Evolutionary conservation across 2,329 filamentous ascomycete genomes (phyloP), one percentile per base, ranked within the genome.

Genomic region (Epicoccum sorghinum): DNA sequence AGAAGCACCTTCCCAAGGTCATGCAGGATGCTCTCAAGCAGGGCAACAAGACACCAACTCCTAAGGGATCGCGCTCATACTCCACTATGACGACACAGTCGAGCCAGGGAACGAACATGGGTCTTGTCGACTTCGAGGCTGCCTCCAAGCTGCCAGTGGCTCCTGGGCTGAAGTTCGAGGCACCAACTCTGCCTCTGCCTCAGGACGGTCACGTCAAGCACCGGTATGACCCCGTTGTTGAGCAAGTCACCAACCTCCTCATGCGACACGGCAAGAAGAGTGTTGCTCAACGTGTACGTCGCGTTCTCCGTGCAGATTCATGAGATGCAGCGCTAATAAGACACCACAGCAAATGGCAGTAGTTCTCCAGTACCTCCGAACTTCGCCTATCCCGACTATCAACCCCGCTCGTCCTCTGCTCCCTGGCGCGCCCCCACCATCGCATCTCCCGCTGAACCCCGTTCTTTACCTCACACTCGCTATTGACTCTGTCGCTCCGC

Each of bases 211-310:
- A 90, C 76, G 78, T 93, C 66, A 89, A 92, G 75, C 82, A 90
- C 71, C 86, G 95, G 68, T 96, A 98, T 72, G 89, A 97, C 71
- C 86, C 90, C 1, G 82, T 97, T 7, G 81, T 98, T 42, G 81
- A 89, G 61, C 95, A 97, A 79, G 82, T 98, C 66, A 96, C 92
- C 14, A 93, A 92, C 72, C 81, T 96, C 64, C 77, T 99, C 60
- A 99, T 98, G 93, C 82, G 82, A 66, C 85, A 98, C 76, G 95
- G 95, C 65, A 96, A 97, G 80, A 85, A 96, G 73, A 89, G 89
- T 70, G 83, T 85, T 74, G 95, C 95, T n/a, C 91, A 99, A 76
- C 86, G 87, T 79, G 92, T 96, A 82, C 55, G 85, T 60, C 48
- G 41, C 72, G 56, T 61, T 53, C 9, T 47, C 45, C 32, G 45